Conservation (phyloP, 169 alveolate species). For the Cryptosporidium xiaoi region DNA sequence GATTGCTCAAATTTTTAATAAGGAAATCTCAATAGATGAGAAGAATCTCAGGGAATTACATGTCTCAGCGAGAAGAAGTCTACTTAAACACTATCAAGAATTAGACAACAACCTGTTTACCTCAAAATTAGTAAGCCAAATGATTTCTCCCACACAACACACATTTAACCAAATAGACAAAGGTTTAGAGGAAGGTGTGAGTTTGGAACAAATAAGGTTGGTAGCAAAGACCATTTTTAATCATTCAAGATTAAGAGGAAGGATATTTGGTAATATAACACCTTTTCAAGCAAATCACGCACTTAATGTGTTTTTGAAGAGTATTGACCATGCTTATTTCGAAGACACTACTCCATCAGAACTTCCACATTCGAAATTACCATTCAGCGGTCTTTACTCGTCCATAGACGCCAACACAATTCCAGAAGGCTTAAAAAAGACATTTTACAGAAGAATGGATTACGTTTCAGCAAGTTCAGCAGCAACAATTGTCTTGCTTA, state of each 20-base stretch:
- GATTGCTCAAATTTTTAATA: not conserved
- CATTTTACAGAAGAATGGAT: no score
- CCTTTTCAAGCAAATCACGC: constrained; percentile 17
- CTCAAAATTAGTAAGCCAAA: not conserved
- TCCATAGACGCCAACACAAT: no score
- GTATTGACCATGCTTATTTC: constrained; percentile 9
- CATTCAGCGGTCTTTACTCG: no score
- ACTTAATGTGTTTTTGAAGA: constrained; percentile 26
- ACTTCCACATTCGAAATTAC: no score
- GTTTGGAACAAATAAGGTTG: not conserved
- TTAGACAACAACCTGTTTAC: no score
- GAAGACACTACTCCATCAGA: not conserved
- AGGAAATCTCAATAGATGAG: no score
- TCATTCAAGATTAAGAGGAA: constrained; percentile 18
- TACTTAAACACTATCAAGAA: no score
- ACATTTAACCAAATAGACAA: not conserved
- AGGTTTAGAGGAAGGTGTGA: not conserved
- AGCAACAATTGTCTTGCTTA: no score
- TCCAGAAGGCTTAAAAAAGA: no score
- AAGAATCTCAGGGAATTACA: no score
- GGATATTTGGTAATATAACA: constrained; percentile 16
- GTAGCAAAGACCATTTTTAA: constrained; percentile 12
- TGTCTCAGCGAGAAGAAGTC: no score
- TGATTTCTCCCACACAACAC: constrained; percentile 34
- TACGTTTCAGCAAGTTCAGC: no score